A percentile compares a stretch with the other conserved stretches of the same genome.
These are phyloP conservation scores for Oropetium thomaeum DNA, from an alignment of 176 grass and related monocot genomes.

Conservation along the genomic window DNA sequence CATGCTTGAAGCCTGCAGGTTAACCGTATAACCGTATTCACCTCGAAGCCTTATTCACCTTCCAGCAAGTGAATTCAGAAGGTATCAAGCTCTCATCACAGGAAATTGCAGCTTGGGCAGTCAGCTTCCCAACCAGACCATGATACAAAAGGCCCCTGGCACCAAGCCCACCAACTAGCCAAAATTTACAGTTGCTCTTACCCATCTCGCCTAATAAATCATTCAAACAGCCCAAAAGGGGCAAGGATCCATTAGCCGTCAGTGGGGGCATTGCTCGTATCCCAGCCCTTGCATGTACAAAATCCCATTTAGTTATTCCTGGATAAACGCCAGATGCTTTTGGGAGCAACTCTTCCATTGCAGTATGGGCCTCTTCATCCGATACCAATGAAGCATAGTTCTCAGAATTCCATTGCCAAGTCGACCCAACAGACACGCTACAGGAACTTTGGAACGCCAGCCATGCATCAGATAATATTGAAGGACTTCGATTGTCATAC, in stretches of 20 bases:
- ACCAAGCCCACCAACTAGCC: slow-evolving; percentile 89
- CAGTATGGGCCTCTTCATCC: slow-evolving; percentile 62
- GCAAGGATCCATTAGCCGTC: slow-evolving; percentile 71
- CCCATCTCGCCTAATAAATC: slow-evolving; percentile 41
- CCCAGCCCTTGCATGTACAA: slow-evolving; percentile 66
- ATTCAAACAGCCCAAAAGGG: slow-evolving; percentile 79
- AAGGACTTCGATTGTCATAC: slow-evolving; percentile 64
- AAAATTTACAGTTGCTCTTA: slow-evolving; percentile 52
- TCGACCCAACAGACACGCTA: slow-evolving; percentile 66
- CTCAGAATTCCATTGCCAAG: slow-evolving; percentile 85
- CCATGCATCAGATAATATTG: slow-evolving; percentile 89
- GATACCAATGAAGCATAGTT: slow-evolving; percentile 52
- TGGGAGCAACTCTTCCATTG: slow-evolving; percentile 67
- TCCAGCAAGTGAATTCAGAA: slow-evolving; percentile 75
- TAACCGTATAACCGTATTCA: not conserved
- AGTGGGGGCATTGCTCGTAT: slow-evolving; percentile 87
- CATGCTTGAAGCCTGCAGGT: not conserved
- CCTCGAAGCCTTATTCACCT: slow-evolving; percentile 23
- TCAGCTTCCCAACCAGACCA: slow-evolving; percentile 85
- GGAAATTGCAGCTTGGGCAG: slow-evolving; percentile 70
- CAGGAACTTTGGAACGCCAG: slow-evolving; percentile 75
- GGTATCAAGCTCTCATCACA: slow-evolving; percentile 66
- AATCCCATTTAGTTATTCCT: slow-evolving; percentile 67
- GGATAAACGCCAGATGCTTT: slow-evolving; percentile 82
- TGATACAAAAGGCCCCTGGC: slow-evolving; percentile 91